Conservation (phyloP, 2,329 filamentous ascomycete genomes). For the Daldinia sp. region DNA sequence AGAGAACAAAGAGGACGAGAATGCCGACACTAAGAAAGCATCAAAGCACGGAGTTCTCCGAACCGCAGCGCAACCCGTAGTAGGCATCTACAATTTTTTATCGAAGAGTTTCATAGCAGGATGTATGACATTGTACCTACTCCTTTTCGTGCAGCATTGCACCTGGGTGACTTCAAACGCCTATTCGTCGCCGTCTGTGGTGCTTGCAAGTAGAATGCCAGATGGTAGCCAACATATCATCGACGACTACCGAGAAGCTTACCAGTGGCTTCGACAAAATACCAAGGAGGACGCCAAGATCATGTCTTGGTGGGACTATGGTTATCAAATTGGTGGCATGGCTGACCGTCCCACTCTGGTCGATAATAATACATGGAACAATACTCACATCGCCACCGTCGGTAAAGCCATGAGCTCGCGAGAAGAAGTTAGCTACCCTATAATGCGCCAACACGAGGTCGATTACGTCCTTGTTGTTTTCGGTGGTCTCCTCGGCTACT, state of each 20-base stretch:
- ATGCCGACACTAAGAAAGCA: conserved; percentile 64
- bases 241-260: conserved; percentile 98
- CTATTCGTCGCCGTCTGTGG: conserved; percentile 97
- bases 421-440: conserved; percentile 98
- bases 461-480: conserved; percentile 99
- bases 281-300: conserved; percentile 94
- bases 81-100: conserved; percentile 83
- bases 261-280: conserved; percentile 99
- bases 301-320: conserved; percentile 99
- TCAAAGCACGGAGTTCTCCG: conserved; percentile 67
- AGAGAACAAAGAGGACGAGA: conserved; percentile 54
- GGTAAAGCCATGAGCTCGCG: conserved; percentile 98
- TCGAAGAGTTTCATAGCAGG: conserved; percentile 83
- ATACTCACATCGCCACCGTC: conserved; percentile 98
- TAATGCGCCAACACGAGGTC: conserved; percentile 97
- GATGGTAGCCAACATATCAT: conserved; percentile 99
- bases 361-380: conserved; percentile 99
- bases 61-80: conserved; percentile 73
- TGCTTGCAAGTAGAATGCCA: conserved; percentile 88
- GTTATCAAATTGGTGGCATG: conserved; percentile 99
- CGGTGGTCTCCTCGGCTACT: conserved; percentile 94
- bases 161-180: conserved; percentile 99
- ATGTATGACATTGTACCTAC: conserved; percentile 78
- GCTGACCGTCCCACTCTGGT: conserved; percentile 95
- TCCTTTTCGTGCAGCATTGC: conserved; percentile 96